Base-by-base conservation (phyloP, 1,284 basidiomycete genomes). In the Thelephora terrestris region DNA sequence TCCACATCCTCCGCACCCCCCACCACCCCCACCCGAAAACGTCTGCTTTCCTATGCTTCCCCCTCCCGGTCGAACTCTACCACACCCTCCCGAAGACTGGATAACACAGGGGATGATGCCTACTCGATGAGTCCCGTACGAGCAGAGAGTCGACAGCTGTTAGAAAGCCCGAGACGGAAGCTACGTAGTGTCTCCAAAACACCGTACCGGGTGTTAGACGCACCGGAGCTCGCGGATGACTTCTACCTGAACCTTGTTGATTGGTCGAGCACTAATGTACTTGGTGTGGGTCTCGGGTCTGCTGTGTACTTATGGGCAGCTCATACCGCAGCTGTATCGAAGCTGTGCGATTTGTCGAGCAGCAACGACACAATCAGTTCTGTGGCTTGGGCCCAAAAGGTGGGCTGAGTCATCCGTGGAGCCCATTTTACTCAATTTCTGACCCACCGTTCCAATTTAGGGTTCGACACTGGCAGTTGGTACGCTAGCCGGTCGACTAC, bases 171-270 rank as follows among this genome's bases (percentile, higher is more conserved):
- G 0, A 76, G 88, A 27, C 82, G 90, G 49, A 75, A 85, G 47
- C 75, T 91, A 2, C 78, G 95, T 29, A 83, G 76, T 52, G 84
- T 98, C 1, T 90, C 87, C 68, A 94, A 95, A 63, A 96, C 95
- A 0, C 96, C 96, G 0, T 99, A 95, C 71, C 86, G 97, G 55
- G 95, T 99, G 0, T 78, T 99, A 20, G 95, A 99, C 62, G 96
- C 96, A 1, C 96, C 95, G 0, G 94, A 98, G 53, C 79, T 99
- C 5, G 88, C 89, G 54, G 95, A 99, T 64, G 96, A 99, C 63
- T 99, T 97, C 66, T 99, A 99, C 61, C 83, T 99, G 53, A 99
- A 99, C 60, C 76, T 99, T 16, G 93, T 99, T 16, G 95, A 98
- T 55, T 99, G 96, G 95, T 92, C 88, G 1, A 86, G 83, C 47